phyloP scores from a whole-genome alignment of 2,329 filamentous ascomycete genomes.

The Sclerotinia nivalis region DNA sequence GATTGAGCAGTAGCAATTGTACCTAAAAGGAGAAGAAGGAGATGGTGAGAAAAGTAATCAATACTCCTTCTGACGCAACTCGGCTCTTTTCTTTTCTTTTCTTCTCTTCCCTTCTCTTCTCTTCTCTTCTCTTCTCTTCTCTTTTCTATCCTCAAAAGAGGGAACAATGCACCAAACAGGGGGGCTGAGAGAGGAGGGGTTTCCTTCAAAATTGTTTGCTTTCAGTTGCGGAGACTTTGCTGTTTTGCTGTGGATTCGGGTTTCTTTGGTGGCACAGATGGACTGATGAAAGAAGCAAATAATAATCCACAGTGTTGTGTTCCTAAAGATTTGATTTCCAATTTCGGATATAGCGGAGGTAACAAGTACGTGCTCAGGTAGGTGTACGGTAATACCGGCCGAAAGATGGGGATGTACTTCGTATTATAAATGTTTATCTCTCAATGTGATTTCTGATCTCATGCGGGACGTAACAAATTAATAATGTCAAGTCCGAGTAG shows the following conservation, averaged over 20 bases:
- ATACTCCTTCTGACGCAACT: neutral
- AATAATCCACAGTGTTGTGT: neutral
- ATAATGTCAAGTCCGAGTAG: neutral
- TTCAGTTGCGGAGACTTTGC: slow-evolving; percentile 1
- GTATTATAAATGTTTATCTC: neutral
- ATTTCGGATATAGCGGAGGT: slow-evolving; percentile 10
- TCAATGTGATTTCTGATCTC: neutral
- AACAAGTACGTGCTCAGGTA: neutral
- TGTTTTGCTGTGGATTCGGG: slow-evolving; percentile 1
- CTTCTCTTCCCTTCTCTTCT: no score
- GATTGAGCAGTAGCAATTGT: neutral
- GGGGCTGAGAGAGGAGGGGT: neutral
- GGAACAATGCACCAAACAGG: neutral
- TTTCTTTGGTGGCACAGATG: neutral
- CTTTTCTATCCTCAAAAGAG: neutral
- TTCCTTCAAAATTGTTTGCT: neutral
- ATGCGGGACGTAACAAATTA: no score
- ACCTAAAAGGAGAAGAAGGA: slow-evolving; percentile 3
- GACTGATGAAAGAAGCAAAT: neutral
- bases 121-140: no score
- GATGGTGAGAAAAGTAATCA: neutral
- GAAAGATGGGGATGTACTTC: neutral
- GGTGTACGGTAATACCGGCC: neutral
- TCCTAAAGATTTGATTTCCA: neutral
- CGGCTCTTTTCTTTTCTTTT: neutral